These are phyloP conservation scores for Emmonsiellopsis sp. DNA, from an alignment of 2,329 filamentous ascomycete species.

Conservation along the genomic window DNA sequence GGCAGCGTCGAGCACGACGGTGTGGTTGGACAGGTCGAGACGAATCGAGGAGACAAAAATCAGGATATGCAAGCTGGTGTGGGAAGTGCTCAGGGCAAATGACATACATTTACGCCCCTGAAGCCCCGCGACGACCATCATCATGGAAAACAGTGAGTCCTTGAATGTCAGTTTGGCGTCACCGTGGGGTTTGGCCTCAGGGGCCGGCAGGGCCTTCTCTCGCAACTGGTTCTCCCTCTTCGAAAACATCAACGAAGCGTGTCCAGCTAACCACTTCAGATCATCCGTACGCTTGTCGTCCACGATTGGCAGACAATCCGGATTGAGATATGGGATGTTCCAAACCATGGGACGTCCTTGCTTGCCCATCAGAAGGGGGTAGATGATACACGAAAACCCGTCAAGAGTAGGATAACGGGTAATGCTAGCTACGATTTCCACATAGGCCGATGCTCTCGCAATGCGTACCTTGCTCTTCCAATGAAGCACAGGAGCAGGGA, in stretches of 20 bases:
- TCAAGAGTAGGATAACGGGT: constrained; percentile 1
- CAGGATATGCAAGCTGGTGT: constrained; percentile 12
- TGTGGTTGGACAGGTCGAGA: constrained; percentile 21
- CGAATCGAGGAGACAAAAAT: constrained; percentile 18
- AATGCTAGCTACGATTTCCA: constrained; percentile 19
- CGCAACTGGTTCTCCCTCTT: constrained; percentile 11
- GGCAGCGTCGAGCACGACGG: constrained; percentile 21
- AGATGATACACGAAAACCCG: constrained; percentile 11
- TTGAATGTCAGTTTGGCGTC: constrained; percentile 17
- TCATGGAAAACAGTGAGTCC: constrained; percentile 18
- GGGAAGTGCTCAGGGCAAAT: constrained; percentile 12
- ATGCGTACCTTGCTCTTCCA: constrained; percentile 16
- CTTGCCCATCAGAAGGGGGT: constrained; percentile 7
- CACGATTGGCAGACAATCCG: constrained; percentile 17
- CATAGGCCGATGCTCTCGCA: constrained; percentile 22
- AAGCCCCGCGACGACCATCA: constrained; percentile 16
- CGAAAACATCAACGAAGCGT: constrained; percentile 15
- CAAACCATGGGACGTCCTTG: constrained; percentile 9
- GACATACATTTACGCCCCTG: constrained; percentile 4
- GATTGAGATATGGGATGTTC: constrained; percentile 16
- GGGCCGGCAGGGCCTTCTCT: background rate
- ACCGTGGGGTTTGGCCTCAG: constrained; percentile 1
- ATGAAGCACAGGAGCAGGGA: constrained; percentile 16
- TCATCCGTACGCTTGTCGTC: constrained; percentile 6
- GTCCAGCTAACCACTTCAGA: constrained; percentile 13